phyloP scores from a whole-genome alignment of 192 early-diverging fungal species.

The Hyaloraphidium curvatum region DNA sequence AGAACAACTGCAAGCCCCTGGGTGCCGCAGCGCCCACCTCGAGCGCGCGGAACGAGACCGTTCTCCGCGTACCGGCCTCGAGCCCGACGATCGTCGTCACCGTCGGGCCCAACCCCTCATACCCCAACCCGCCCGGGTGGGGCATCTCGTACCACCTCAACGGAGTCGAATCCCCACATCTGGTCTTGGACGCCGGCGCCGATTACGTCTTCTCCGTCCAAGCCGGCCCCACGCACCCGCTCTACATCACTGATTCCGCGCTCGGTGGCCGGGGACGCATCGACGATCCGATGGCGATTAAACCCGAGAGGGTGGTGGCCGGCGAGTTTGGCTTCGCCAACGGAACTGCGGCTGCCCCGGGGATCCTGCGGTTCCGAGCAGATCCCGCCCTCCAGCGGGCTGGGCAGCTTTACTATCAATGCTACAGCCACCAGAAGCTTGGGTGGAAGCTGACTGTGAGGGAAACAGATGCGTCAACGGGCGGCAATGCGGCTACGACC shows the following conservation, averaged over 20 bases:
- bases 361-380: neutral
- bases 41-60: neutral
- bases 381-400: neutral
- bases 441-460: neutral
- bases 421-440: neutral
- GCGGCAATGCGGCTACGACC: too few relatives aligned
- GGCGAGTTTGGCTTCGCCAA: neutral
- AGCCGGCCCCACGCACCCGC: neutral
- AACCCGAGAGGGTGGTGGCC: neutral
- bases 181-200: neutral
- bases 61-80: neutral
- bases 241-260: neutral
- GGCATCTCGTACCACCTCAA: constrained; percentile 3
- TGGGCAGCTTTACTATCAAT: neutral
- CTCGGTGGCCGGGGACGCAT: neutral
- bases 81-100: neutral
- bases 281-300: neutral
- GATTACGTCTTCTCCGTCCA: neutral
- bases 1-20: neutral
- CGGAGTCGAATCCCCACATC: neutral
- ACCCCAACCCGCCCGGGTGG: constrained; percentile 2
- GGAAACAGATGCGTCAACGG: too few relatives aligned
- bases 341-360: neutral
- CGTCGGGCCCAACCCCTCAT: neutral
- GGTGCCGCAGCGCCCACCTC: neutral